phyloP scores from a whole-genome alignment of 257 asterid genomes.

The Eustoma russellianum region DNA sequence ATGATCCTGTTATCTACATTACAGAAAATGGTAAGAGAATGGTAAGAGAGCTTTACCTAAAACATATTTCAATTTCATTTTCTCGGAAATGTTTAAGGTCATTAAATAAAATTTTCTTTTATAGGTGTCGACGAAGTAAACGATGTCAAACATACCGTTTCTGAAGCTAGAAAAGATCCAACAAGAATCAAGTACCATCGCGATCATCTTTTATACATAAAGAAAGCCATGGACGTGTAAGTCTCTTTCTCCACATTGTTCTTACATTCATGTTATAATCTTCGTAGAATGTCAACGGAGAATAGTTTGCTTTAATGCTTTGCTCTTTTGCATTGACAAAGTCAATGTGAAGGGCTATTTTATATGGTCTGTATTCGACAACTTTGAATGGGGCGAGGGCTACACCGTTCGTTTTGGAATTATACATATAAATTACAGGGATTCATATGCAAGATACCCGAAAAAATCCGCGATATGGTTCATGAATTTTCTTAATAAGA shows the following conservation, averaged over 20 bases:
- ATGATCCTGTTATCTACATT: background rate
- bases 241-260: background rate
- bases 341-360: conserved; percentile 2
- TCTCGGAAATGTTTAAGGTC: background rate
- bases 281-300: too few species aligned
- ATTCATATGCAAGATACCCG: conserved; percentile 4
- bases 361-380: conserved; percentile 4
- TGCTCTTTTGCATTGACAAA: conserved; percentile 1
- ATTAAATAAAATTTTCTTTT: too few species aligned
- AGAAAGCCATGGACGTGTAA: conserved; percentile 11
- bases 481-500: conserved; percentile 11
- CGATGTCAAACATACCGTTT: background rate
- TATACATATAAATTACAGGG: conserved; percentile 4
- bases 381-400: conserved; percentile 12
- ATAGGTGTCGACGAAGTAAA: background rate
- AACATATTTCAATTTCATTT: too few species aligned
- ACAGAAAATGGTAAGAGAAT: too few species aligned
- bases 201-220: conserved; percentile 11
- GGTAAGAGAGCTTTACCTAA: background rate
- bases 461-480: conserved; percentile 9
- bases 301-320: too few species aligned
- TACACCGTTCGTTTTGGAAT: conserved; percentile 7
- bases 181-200: conserved; percentile 7
- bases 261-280: background rate
- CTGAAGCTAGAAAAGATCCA: conserved; percentile 9